Evolutionary conservation across 345 rosid species (phyloP).

Genomic region (Atalantia buxifolia): DNA sequence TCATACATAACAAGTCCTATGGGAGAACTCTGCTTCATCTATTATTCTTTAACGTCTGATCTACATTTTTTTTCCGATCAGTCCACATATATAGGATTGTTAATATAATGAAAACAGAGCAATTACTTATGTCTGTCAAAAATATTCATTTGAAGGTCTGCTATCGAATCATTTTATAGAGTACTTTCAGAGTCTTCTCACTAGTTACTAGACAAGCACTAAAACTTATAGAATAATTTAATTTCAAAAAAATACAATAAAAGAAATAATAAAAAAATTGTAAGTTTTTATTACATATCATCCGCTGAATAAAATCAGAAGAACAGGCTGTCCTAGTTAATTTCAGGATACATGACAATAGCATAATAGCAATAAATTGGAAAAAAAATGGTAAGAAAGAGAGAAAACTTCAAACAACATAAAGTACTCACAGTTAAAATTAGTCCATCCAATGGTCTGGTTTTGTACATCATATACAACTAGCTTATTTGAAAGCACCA

Average conservation of each 20-base stretch:
- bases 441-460: conserved; percentile 80
- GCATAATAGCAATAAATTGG: neutral
- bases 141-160: neutral
- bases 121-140: neutral
- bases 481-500: conserved; percentile 80
- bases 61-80: neutral
- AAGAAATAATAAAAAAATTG: neutral
- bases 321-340: neutral
- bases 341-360: neutral
- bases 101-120: neutral
- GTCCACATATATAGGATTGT: neutral
- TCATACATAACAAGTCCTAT: neutral
- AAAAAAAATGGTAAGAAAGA: neutral
- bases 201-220: neutral
- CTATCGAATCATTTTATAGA: neutral
- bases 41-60: neutral
- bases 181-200: neutral
- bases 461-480: conserved; percentile 74
- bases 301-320: neutral
- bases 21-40: neutral
- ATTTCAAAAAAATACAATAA: neutral
- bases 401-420: neutral
- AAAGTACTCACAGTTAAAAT: conserved; percentile 71
- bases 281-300: neutral
- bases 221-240: neutral